phyloP scores from a whole-genome alignment of 2,329 filamentous ascomycete genomes.

The Alternaria arborescens region DNA sequence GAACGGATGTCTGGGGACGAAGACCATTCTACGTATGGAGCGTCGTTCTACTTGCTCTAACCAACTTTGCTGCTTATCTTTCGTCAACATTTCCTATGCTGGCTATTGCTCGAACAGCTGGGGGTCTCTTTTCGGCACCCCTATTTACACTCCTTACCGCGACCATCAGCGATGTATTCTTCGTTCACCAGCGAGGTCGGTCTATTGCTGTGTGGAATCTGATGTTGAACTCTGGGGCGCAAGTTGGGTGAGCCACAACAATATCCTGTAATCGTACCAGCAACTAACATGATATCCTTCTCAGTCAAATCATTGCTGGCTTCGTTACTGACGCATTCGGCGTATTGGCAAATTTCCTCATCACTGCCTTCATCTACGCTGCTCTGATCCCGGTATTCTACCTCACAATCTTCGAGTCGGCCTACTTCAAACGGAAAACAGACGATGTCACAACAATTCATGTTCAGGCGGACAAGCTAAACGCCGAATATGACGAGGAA shows the following conservation, averaged over 20 bases:
- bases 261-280: background rate
- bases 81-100: constrained; percentile 20
- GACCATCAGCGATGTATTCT: constrained; percentile 25
- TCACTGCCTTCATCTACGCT: constrained; percentile 17
- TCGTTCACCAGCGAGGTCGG: constrained; percentile 22
- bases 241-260: constrained; percentile 18
- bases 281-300: background rate
- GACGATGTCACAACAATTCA: constrained; percentile 7
- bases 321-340: constrained; percentile 21
- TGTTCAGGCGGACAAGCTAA: constrained; percentile 12
- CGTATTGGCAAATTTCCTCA: constrained; percentile 18
- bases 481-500: constrained; percentile 16
- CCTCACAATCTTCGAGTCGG: constrained; percentile 22
- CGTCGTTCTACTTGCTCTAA: constrained; percentile 17
- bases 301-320: constrained; percentile 12
- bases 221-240: constrained; percentile 20
- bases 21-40: constrained; percentile 19
- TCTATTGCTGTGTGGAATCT: constrained; percentile 25
- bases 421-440: constrained; percentile 17
- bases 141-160: constrained; percentile 22
- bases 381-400: constrained; percentile 18
- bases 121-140: constrained; percentile 21
- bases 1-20: constrained; percentile 21
- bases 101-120: constrained; percentile 17
- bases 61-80: constrained; percentile 17